phyloP scores from a whole-genome alignment of 225 moss, liverwort and hornwort species.

The Pseudisothecium myosuroides region DNA sequence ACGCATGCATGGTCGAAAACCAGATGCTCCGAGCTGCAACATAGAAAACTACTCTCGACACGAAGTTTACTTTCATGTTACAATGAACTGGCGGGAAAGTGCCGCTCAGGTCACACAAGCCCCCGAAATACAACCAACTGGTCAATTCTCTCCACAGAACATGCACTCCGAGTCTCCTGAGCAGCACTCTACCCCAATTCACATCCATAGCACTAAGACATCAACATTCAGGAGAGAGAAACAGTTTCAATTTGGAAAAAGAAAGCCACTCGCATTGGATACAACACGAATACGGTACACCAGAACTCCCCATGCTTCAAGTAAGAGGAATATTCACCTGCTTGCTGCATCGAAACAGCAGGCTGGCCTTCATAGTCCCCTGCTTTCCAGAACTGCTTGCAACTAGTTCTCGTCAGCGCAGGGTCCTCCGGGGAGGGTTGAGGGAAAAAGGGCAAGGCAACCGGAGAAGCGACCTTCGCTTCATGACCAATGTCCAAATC shows the following conservation, averaged over 20 bases:
- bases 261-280: background rate
- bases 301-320: background rate
- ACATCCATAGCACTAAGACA: background rate
- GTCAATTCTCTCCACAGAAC: background rate
- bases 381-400: conserved; percentile 53
- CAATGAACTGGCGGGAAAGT: background rate
- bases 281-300: background rate
- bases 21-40: background rate
- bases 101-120: background rate
- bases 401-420: background rate
- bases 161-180: background rate
- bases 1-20: background rate
- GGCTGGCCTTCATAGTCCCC: conserved; percentile 44
- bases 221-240: background rate
- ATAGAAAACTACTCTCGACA: background rate
- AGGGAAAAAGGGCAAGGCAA: conserved; percentile 24
- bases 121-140: background rate
- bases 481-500: conserved; percentile 6
- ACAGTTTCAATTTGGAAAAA: background rate
- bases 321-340: background rate
- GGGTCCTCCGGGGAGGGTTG: conserved; percentile 18
- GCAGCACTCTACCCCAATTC: background rate
- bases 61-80: background rate
- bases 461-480: conserved; percentile 11
- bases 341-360: conserved; percentile 30